Evolutionary conservation across 805 yeast species (phyloP).

Genomic region (Danielia oregonensis): DNA sequence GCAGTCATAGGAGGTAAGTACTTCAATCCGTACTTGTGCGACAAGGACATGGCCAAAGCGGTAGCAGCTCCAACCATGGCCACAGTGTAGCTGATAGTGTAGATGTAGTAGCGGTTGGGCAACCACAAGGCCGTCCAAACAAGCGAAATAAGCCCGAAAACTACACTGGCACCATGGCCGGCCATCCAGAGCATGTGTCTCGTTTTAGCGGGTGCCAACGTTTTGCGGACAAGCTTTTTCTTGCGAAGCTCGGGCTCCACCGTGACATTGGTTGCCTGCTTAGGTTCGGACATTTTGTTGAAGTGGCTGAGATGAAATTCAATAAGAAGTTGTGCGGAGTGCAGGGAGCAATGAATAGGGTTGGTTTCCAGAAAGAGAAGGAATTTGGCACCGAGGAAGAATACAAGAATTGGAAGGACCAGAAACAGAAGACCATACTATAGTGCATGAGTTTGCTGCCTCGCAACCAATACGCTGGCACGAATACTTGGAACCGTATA

Average conservation of each 20-base stretch:
- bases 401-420: too few relatives aligned
- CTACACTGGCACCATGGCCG: slow-evolving; percentile 49
- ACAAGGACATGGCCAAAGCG: slow-evolving; percentile 50
- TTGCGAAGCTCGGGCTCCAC: slow-evolving; percentile 15
- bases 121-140: slow-evolving; percentile 38
- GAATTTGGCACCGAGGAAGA: too few relatives aligned
- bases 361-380: too few relatives aligned
- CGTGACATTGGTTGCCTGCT: slow-evolving; percentile 12
- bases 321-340: too few relatives aligned
- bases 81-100: slow-evolving; percentile 51
- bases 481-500: too few relatives aligned
- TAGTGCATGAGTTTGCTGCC: too few relatives aligned
- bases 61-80: slow-evolving; percentile 53
- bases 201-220: slow-evolving; percentile 30
- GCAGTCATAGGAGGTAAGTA: slow-evolving; percentile 59
- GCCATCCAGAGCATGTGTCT: slow-evolving; percentile 51
- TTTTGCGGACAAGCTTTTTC: slow-evolving; percentile 29
- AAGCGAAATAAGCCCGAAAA: slow-evolving; percentile 40
- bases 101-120: slow-evolving; percentile 38
- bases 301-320: too few relatives aligned
- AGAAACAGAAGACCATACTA: too few relatives aligned
- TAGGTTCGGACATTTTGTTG: too few relatives aligned
- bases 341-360: too few relatives aligned
- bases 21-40: slow-evolving; percentile 56
- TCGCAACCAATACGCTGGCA: too few relatives aligned